phyloP scores from a whole-genome alignment of 2,329 filamentous ascomycete species.

The Chlorencoelia australis region DNA sequence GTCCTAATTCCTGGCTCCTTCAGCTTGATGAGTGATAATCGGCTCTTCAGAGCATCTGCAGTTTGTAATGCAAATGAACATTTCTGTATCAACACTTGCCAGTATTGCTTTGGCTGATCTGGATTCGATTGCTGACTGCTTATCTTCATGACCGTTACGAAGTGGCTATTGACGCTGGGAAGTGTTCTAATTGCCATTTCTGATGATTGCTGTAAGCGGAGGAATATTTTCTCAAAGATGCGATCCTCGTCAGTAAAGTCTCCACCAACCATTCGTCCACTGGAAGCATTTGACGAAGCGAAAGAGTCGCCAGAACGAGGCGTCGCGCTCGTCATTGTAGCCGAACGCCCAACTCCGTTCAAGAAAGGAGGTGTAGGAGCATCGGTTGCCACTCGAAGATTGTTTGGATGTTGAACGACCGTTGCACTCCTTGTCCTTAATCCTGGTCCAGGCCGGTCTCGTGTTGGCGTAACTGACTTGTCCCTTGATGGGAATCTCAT shows the following conservation, averaged over 20 bases:
- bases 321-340: conserved; percentile 43
- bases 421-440: conserved; percentile 25
- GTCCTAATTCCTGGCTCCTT: conserved; percentile 71
- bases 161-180: conserved; percentile 58
- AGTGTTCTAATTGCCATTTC: conserved; percentile 64
- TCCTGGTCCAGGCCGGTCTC: conserved; percentile 35
- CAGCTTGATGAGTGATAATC: conserved; percentile 71
- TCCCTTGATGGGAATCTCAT: conserved; percentile 42
- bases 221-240: conserved; percentile 73
- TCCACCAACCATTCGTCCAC: conserved; percentile 25
- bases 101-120: conserved; percentile 51
- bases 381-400: conserved; percentile 46
- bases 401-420: conserved; percentile 23
- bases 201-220: conserved; percentile 63
- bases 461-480: conserved; percentile 42
- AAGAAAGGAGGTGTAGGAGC: conserved; percentile 38
- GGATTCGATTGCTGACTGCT: conserved; percentile 50
- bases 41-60: conserved; percentile 60
- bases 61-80: conserved; percentile 62
- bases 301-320: conserved; percentile 80
- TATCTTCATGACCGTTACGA: conserved; percentile 51
- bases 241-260: conserved; percentile 69
- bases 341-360: conserved; percentile 40
- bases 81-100: conserved; percentile 61
- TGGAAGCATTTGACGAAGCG: conserved; percentile 34